These are phyloP conservation scores for Vigna reflexopilosa DNA, from an alignment of 306 rosid species.

Conservation along the genomic window DNA sequence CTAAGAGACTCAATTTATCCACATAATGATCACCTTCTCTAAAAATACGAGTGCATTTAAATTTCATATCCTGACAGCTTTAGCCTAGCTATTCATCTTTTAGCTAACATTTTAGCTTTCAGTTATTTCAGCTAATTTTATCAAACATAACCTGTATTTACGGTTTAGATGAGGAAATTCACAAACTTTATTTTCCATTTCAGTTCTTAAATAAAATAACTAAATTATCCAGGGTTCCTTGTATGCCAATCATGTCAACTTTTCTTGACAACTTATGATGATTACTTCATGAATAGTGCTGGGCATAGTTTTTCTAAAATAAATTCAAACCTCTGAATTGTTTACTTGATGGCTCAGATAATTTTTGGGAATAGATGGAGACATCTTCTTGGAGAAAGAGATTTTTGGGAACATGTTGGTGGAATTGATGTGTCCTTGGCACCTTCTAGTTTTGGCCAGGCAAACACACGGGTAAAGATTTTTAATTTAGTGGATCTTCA, in stretches of 20 bases:
- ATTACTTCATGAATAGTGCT: slow-evolving; percentile 16
- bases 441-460: slow-evolving; percentile 98
- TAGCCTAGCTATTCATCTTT: no score
- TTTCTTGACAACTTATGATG: slow-evolving; percentile 28
- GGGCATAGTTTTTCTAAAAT: slow-evolving; percentile 11
- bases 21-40: no score
- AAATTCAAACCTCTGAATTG: slow-evolving; percentile 39
- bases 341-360: slow-evolving; percentile 63
- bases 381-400: slow-evolving; percentile 88
- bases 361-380: slow-evolving; percentile 99
- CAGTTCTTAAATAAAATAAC: slow-evolving; percentile 13
- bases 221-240: slow-evolving; percentile 24
- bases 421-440: slow-evolving; percentile 88
- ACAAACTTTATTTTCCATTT: slow-evolving; percentile 31
- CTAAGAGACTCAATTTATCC: no score
- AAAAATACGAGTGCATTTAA: no score
- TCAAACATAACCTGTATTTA: neutral
- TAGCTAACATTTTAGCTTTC: no score
- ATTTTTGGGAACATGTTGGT: slow-evolving; percentile 96
- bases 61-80: no score
- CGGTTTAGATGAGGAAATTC: slow-evolving; percentile 27
- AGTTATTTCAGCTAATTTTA: no score
- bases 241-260: slow-evolving; percentile 4
- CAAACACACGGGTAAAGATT: slow-evolving; percentile 82
- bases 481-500: slow-evolving; percentile 21